Percentiles rank a stretch among this genome's conserved stretches.
phyloP scores from a whole-genome alignment of 2,329 filamentous ascomycete genomes.

The Mariannaea elegans region DNA sequence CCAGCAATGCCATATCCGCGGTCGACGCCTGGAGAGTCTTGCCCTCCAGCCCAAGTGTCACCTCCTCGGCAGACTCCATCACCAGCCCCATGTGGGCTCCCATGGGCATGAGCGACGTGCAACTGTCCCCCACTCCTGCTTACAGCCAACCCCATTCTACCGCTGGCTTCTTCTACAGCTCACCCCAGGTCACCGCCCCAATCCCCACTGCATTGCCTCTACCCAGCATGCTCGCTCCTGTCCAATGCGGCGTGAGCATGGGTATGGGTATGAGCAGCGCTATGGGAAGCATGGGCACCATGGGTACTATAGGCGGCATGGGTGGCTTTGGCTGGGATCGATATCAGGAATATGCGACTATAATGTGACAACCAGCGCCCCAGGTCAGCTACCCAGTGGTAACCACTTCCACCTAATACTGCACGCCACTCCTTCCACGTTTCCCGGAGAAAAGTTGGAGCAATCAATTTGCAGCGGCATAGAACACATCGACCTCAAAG shows the following conservation, averaged over 20 bases:
- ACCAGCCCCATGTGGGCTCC: slow-evolving; percentile 80
- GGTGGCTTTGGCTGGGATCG: slow-evolving; percentile 83
- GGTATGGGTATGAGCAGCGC: slow-evolving; percentile 69
- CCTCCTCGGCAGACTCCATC: slow-evolving; percentile 75
- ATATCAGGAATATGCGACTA: slow-evolving; percentile 85
- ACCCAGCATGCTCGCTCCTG: slow-evolving; percentile 83
- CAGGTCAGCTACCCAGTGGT: slow-evolving; percentile 57
- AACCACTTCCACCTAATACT: slow-evolving; percentile 56
- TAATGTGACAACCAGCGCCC: slow-evolving; percentile 78
- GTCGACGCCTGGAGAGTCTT: slow-evolving; percentile 92
- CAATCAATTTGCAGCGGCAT: slow-evolving; percentile 49
- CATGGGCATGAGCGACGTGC: slow-evolving; percentile 77
- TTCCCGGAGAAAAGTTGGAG: slow-evolving; percentile 46
- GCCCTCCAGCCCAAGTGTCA: slow-evolving; percentile 85
- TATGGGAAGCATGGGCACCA: slow-evolving; percentile 70
- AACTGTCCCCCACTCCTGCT: slow-evolving; percentile 81
- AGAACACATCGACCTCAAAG: slow-evolving; percentile 47
- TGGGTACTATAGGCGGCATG: slow-evolving; percentile 58
- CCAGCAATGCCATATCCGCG: slow-evolving; percentile 66
- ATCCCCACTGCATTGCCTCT: slow-evolving; percentile 77
- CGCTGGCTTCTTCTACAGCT: slow-evolving; percentile 80
- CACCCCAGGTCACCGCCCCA: slow-evolving; percentile 77
- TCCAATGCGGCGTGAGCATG: slow-evolving; percentile 83
- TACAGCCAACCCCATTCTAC: slow-evolving; percentile 79
- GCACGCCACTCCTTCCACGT: slow-evolving; percentile 42